These are phyloP conservation scores for Daldinia sp. DNA, from an alignment of 2,329 filamentous ascomycete species.

Conservation along the genomic window DNA sequence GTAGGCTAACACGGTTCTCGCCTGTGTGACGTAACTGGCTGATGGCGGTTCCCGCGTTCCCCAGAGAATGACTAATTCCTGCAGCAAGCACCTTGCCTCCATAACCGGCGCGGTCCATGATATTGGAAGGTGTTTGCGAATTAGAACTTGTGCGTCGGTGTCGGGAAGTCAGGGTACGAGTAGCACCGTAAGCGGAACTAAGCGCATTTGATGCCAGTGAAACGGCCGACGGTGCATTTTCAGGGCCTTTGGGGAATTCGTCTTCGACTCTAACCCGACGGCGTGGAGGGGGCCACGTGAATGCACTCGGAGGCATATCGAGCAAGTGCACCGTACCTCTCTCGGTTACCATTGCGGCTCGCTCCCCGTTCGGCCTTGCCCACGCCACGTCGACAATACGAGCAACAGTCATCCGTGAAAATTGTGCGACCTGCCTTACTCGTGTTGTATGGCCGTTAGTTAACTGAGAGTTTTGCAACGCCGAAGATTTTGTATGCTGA, in stretches of 20 bases:
- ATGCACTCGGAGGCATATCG: constrained; percentile 82
- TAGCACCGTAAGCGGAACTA: constrained; percentile 73
- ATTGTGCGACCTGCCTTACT: constrained; percentile 86
- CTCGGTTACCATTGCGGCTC: constrained; percentile 88
- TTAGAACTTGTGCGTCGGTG: constrained; percentile 62
- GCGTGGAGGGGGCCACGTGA: constrained; percentile 83
- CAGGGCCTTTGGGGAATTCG: constrained; percentile 56
- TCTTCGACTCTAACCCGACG: constrained; percentile 57
- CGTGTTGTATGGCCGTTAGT: constrained; percentile 59
- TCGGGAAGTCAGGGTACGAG: constrained; percentile 65
- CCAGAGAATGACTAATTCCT: constrained; percentile 77
- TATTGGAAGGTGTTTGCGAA: constrained; percentile 52
- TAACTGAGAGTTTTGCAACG: constrained; percentile 62
- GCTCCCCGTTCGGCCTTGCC: constrained; percentile 82
- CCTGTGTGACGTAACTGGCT: constrained; percentile 76
- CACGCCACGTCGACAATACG: constrained; percentile 90
- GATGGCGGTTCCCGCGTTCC: constrained; percentile 74
- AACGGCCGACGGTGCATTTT: constrained; percentile 64
- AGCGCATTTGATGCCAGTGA: constrained; percentile 76
- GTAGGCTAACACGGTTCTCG: constrained; percentile 77
- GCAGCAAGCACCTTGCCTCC: constrained; percentile 76
- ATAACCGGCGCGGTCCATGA: constrained; percentile 71
- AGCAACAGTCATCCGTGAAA: constrained; percentile 89
- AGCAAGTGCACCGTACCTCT: constrained; percentile 95
- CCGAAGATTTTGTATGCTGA: constrained; percentile 68